phyloP scores from a whole-genome alignment of 192 early-diverging fungal genomes.

The Coemansia sp. region DNA sequence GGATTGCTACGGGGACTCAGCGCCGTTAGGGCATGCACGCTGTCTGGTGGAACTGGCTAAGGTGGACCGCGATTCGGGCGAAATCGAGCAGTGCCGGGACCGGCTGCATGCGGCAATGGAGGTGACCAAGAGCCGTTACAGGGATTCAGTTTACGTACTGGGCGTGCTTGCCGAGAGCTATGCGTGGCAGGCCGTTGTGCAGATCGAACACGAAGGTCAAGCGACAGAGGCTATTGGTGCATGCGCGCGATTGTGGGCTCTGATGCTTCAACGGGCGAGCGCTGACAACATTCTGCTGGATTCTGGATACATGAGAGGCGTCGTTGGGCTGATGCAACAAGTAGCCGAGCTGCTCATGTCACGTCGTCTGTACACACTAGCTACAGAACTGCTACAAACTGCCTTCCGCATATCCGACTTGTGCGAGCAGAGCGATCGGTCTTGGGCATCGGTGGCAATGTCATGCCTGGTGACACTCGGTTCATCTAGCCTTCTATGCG shows the following conservation, averaged over 20 bases:
- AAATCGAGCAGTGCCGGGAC: background rate
- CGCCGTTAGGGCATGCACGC: conserved; percentile 20
- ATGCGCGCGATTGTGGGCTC: conserved; percentile 13
- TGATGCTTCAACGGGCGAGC: conserved; percentile 1
- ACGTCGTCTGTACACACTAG: conserved; percentile 20
- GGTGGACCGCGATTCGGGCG: conserved; percentile 19
- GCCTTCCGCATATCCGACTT: background rate
- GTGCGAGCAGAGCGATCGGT: conserved; percentile 17
- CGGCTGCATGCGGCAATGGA: conserved; percentile 23
- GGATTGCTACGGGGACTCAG: background rate
- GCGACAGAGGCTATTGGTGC: background rate
- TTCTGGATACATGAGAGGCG: conserved; percentile 17
- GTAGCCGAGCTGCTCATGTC: conserved; percentile 29
- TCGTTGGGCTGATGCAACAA: conserved; percentile 11
- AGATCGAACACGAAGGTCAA: conserved; percentile 6
- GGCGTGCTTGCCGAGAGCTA: conserved; percentile 25
- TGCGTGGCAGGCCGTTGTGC: conserved; percentile 27
- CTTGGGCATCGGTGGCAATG: conserved; percentile 21
- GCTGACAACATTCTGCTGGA: background rate
- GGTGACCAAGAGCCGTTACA: conserved; percentile 2
- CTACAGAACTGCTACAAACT: conserved; percentile 2
- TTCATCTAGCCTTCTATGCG: conserved; percentile 12
- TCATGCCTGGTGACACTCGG: conserved; percentile 30
- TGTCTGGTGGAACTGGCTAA: conserved; percentile 30
- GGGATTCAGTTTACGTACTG: conserved; percentile 8